These are phyloP conservation scores for Prunus padus DNA, from an alignment of 306 rosid species.

Conservation along the genomic window DNA sequence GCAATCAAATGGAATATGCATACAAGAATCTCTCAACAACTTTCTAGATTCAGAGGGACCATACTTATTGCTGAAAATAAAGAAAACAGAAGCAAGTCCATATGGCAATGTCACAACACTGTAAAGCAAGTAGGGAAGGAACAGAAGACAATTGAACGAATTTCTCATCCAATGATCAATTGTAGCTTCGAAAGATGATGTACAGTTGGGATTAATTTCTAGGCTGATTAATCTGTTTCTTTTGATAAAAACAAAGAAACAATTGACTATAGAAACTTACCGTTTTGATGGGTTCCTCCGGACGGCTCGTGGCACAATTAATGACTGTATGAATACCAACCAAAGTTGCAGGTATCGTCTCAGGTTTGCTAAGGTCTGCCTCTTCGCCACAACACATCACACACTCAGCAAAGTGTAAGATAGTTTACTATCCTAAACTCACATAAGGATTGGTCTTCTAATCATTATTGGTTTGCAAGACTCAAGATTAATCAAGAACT, in stretches of 20 bases:
- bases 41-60: background rate
- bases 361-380: conserved; percentile 92
- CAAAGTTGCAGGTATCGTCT: conserved; percentile 88
- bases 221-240: background rate
- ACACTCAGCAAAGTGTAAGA: background rate
- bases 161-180: background rate
- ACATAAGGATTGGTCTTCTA: too few relatives aligned
- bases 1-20: background rate
- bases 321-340: conserved; percentile 87
- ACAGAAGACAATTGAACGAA: background rate
- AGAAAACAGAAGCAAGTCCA: background rate
- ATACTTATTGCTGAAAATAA: background rate
- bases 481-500: too few relatives aligned
- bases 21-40: background rate
- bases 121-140: background rate
- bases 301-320: conserved; percentile 96
- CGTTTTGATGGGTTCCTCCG: conserved; percentile 88
- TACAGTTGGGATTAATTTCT: background rate
- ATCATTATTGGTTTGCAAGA: too few relatives aligned
- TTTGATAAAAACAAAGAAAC: background rate
- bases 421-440: too few relatives aligned
- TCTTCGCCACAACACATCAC: conserved; percentile 28
- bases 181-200: background rate
- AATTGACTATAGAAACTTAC: conserved; percentile 30
- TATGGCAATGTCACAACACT: background rate